A percentile compares a stretch with the other conserved stretches of the same genome.
Conservation (phyloP, 2,329 filamentous ascomycete genomes). For the Chaetomium sp. region DNA sequence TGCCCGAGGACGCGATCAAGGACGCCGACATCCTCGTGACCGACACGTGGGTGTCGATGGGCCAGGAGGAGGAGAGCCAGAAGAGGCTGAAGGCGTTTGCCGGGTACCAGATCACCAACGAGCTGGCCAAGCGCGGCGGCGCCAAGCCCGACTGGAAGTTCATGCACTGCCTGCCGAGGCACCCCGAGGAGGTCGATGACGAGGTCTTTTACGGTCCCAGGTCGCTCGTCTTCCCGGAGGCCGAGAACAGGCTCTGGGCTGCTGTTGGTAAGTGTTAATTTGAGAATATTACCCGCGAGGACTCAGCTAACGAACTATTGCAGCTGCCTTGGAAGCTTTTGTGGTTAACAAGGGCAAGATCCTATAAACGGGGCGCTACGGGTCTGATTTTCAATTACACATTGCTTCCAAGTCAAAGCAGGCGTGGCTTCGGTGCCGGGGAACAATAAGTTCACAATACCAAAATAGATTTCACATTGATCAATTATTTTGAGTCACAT, state of each 20-base stretch:
- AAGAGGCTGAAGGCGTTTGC: conserved; percentile 79
- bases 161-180: conserved; percentile 95
- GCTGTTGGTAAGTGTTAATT: conserved; percentile 65
- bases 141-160: conserved; percentile 93
- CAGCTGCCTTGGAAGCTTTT: conserved; percentile 80
- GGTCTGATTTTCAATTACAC: not conserved
- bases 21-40: conserved; percentile 89
- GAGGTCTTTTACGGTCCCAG: conserved; percentile 88
- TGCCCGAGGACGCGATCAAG: conserved; percentile 83
- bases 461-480: conserved; percentile 15
- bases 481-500: conserved; percentile 20
- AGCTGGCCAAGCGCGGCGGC: conserved; percentile 79
- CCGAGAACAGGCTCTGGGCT: conserved; percentile 91
- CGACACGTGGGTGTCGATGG: conserved; percentile 98
- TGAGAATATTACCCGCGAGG: not conserved
- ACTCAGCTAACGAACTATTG: conserved; percentile 15
- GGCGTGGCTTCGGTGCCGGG: conserved; percentile 27
- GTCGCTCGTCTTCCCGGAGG: conserved; percentile 90
- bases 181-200: conserved; percentile 89
- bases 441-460: conserved; percentile 25
- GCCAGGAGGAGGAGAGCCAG: conserved; percentile 82
- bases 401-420: conserved; percentile 15
- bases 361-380: conserved; percentile 33
- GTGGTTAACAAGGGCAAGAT: conserved; percentile 93
- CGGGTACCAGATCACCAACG: conserved; percentile 88